phyloP scores from a whole-genome alignment of 169 alveolate species.

The Plasmodium gonderi region DNA sequence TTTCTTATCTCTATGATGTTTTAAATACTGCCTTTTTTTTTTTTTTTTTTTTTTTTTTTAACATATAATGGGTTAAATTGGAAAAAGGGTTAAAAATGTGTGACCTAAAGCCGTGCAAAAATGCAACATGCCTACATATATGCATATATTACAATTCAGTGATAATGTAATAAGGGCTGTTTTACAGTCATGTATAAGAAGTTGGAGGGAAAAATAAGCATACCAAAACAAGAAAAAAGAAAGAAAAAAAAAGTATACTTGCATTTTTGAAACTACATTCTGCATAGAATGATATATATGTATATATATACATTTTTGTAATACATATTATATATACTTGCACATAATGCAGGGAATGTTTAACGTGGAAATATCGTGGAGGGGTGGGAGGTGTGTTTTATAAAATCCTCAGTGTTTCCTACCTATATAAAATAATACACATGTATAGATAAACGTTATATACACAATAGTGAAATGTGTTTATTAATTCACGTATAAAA shows the following conservation, averaged over 20 bases:
- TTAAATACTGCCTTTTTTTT: neutral
- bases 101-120: neutral
- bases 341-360: neutral
- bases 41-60: neutral
- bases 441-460: too few species aligned
- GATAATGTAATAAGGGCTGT: neutral
- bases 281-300: neutral
- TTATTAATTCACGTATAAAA: too few species aligned
- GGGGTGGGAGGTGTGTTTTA: neutral
- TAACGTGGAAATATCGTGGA: neutral
- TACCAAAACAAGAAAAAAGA: neutral
- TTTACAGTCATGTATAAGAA: neutral
- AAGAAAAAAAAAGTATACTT: neutral
- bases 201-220: neutral
- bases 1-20: too few species aligned
- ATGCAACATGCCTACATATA: neutral
- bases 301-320: neutral
- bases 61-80: neutral
- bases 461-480: too few species aligned
- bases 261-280: neutral
- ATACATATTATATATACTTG: neutral
- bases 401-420: neutral
- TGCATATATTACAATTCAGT: neutral
- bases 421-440: too few species aligned
- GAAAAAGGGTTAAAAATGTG: neutral